Evolutionary conservation across 2,329 filamentous ascomycete species (phyloP), one percentile per base, ranked within the genome.

Genomic region (Hymenoscyphus salicellus): DNA sequence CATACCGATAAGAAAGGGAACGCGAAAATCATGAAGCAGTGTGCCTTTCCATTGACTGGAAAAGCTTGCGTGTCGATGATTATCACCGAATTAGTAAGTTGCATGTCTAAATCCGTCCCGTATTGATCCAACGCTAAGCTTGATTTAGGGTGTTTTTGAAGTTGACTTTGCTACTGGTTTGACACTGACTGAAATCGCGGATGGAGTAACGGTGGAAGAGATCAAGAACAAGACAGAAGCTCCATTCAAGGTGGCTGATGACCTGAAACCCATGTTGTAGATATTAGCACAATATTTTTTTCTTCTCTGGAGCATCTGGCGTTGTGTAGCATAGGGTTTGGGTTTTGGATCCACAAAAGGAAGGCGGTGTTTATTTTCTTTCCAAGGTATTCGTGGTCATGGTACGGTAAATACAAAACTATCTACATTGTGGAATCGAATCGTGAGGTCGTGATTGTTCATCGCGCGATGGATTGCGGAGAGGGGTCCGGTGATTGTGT

Each of bases 1-100:
- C 93, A 97, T 80, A 95, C 92, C 14, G 93, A 96, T 76, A 97
- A 96, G 86, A 95, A 96, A 82, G 93, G 93, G 66, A 89, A 91
- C 76, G 84, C 93, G 65, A 97, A 97, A 89, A 96, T 97, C 75
- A 84, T 97, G 71, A 93, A 93, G 83, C 91, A 97, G 80, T 97
- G 93, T 79, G 91, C 92, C 65, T 94, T 97, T 80, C 93, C 93
- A n/a, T 80, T 97, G 74, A 97, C 93, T 0, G 93, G 93, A 49
- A 90, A 89, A 70, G 85, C 90, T 32, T 96, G 92, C 71, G 93
- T 97, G 61, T 93, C 89, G 69, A 87, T 91, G 69, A 97, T 97
- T 70, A 97, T 97, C 74, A 97, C 93, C 0, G 93, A 93, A 72
- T 80, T 93, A 73, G 87, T 89, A 77, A 79, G 86, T 65, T 56